Evolutionary conservation across 768 basidiomycete genomes (phyloP).

Genomic region (Phaeotremella skinneri): DNA sequence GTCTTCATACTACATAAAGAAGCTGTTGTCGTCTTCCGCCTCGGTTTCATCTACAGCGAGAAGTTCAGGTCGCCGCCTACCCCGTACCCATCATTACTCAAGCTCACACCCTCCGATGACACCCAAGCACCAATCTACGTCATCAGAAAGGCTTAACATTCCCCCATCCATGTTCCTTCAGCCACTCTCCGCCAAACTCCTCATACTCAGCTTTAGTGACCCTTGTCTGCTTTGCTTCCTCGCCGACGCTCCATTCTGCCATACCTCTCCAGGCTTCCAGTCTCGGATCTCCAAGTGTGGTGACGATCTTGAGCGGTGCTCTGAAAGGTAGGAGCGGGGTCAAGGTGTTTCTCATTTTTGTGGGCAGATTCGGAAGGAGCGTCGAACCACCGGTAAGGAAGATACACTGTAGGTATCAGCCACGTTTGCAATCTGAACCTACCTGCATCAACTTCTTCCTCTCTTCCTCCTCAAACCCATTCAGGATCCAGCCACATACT

Average conservation of each 20-base stretch:
- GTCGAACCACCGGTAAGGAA: slow-evolving; percentile 84
- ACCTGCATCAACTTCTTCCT: slow-evolving; percentile 75
- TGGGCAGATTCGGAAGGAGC: slow-evolving; percentile 65
- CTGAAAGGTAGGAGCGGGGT: slow-evolving; percentile 81
- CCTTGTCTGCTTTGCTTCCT: slow-evolving; percentile 56
- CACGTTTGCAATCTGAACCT: slow-evolving; percentile 23
- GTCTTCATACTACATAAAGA: too few relatives aligned
- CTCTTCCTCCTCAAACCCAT: slow-evolving; percentile 66
- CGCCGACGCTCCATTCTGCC: slow-evolving; percentile 59
- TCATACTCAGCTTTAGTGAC: slow-evolving; percentile 81
- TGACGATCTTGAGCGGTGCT: slow-evolving; percentile 64
- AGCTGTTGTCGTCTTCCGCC: too few relatives aligned
- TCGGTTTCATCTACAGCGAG: too few relatives aligned
- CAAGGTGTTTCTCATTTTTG: slow-evolving; percentile 69
- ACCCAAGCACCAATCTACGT: neutral
- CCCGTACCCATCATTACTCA: too few relatives aligned
- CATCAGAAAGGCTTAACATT: slow-evolving; percentile 55
- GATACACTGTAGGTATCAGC: slow-evolving; percentile 64
- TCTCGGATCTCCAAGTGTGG: slow-evolving; percentile 62
- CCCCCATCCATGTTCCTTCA: slow-evolving; percentile 88
- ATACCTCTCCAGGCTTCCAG: slow-evolving; percentile 91
- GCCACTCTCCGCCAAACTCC: slow-evolving; percentile 81
- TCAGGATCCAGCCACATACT: slow-evolving; percentile 77
- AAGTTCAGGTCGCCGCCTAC: too few relatives aligned
- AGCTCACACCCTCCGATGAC: too few relatives aligned